Evolutionary conservation across 2,329 filamentous ascomycete genomes (phyloP).

Genomic region (Ceratocystis eucalypticola): DNA sequence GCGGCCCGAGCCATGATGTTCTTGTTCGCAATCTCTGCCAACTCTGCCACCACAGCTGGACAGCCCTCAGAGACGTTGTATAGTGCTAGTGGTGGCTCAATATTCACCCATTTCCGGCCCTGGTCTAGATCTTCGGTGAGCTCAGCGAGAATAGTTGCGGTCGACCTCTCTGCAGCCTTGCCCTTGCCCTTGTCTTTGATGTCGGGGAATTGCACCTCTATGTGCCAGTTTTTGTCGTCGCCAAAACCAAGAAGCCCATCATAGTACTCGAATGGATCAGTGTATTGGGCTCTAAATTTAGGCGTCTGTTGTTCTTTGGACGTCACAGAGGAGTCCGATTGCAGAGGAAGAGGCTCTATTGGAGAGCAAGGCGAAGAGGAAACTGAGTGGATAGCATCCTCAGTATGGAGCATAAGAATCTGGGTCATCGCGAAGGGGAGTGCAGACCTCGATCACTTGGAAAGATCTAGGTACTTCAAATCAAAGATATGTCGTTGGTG

Average conservation of each 20-base stretch:
- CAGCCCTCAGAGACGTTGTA: conserved; percentile 1
- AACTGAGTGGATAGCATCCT: not conserved
- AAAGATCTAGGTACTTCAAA: no score
- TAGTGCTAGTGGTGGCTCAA: conserved; percentile 7
- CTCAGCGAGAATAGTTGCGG: not conserved
- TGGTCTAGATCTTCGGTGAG: conserved; percentile 6
- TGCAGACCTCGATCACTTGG: no score
- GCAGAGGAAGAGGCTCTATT: not conserved
- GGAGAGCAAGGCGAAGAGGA: not conserved
- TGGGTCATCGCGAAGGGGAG: not conserved
- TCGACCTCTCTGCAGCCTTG: not conserved
- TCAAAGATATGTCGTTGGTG: no score
- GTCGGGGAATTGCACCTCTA: not conserved
- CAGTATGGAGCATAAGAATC: not conserved
- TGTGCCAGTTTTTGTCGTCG: not conserved
- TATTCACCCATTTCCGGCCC: conserved; percentile 2
- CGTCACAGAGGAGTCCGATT: not conserved
- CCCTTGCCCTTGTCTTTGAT: conserved; percentile 1
- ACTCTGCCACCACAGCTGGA: conserved; percentile 11
- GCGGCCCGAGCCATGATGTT: conserved; percentile 7
- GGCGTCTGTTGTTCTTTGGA: not conserved
- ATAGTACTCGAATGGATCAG: conserved; percentile 5
- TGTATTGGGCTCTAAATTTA: not conserved
- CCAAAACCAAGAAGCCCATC: conserved; percentile 6
- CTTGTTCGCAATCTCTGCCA: conserved; percentile 10